phyloP scores from a whole-genome alignment of 768 basidiomycete genomes.

The Ephemerocybe angulata region DNA sequence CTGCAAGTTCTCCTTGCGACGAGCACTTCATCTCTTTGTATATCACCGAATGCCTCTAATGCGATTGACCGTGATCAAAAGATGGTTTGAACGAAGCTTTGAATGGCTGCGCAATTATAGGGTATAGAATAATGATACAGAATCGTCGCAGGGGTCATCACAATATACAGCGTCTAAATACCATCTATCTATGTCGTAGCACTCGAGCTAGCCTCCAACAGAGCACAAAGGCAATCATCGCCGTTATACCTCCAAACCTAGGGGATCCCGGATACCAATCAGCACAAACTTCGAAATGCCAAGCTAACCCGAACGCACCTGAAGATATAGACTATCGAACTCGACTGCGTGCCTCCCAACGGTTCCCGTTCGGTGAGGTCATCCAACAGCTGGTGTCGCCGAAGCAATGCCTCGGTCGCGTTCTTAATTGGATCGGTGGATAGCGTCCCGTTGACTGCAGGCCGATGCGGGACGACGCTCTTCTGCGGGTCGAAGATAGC shows the following conservation, averaged over 20 bases:
- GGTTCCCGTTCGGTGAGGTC: slow-evolving; percentile 7
- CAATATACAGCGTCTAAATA: background rate
- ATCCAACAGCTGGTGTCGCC: slow-evolving; percentile 4
- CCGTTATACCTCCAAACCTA: slow-evolving; percentile 58
- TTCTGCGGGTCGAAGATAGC: slow-evolving; percentile 73
- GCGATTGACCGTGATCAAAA: no score
- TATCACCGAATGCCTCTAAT: no score
- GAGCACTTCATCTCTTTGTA: no score
- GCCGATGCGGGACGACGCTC: slow-evolving; percentile 35
- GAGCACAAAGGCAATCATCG: slow-evolving; percentile 52
- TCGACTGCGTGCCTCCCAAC: slow-evolving; percentile 35
- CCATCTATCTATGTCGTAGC: slow-evolving; percentile 37
- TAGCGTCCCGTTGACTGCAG: slow-evolving; percentile 1
- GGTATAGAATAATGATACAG: background rate
- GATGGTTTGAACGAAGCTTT: no score
- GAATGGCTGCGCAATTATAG: no score
- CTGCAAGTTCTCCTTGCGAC: no score
- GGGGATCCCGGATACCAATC: background rate
- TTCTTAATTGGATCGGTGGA: slow-evolving; percentile 9
- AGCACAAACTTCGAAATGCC: background rate
- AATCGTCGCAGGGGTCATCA: background rate
- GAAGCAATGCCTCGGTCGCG: slow-evolving; percentile 1
- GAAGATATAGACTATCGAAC: slow-evolving; percentile 80
- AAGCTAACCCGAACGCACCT: slow-evolving; percentile 44
- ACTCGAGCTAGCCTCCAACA: slow-evolving; percentile 52